phyloP scores from a whole-genome alignment of 495 filamentous ascomycete species.

The Talaromyces adpressus region DNA sequence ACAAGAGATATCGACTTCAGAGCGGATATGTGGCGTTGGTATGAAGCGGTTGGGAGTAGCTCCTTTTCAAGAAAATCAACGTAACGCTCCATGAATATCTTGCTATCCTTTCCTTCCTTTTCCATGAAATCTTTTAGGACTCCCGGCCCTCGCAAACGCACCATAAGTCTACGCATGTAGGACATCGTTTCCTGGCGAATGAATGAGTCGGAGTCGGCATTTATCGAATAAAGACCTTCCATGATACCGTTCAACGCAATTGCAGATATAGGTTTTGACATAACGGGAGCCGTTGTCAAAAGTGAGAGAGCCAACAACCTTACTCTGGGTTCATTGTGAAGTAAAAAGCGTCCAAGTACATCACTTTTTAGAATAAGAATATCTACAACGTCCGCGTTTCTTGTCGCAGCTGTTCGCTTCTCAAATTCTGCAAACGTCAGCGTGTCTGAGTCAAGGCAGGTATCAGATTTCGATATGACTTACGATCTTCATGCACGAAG shows the following conservation, averaged over 20 bases:
- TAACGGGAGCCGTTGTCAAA: conserved; percentile 59
- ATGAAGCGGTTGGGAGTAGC: conserved; percentile 68
- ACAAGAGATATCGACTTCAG: conserved; percentile 59
- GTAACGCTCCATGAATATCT: conserved; percentile 62
- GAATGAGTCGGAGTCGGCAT: conserved; percentile 78
- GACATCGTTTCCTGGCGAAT: conserved; percentile 69
- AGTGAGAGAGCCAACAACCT: conserved; percentile 71
- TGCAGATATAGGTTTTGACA: conserved; percentile 59
- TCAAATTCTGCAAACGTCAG: conserved; percentile 18
- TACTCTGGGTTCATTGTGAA: conserved; percentile 56
- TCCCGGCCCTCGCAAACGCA: conserved; percentile 38
- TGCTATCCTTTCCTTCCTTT: conserved; percentile 29
- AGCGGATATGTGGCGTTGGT: conserved; percentile 78
- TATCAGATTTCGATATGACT: conserved; percentile 17
- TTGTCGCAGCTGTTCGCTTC: conserved; percentile 16
- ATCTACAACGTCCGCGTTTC: conserved; percentile 5
- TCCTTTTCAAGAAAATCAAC: conserved; percentile 62
- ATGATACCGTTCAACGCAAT: conserved; percentile 52
- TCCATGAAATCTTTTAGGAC: conserved; percentile 6
- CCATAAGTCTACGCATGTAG: conserved; percentile 58
- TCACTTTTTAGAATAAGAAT: conserved; percentile 33
- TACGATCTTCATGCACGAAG: conserved; percentile 66
- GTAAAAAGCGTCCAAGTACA: conserved; percentile 43
- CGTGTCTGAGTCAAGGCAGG: conserved; percentile 12
- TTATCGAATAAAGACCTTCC: conserved; percentile 55